Evolutionary conservation across 2,329 filamentous ascomycete genomes (phyloP).

Genomic region (Gyromitra esculenta): DNA sequence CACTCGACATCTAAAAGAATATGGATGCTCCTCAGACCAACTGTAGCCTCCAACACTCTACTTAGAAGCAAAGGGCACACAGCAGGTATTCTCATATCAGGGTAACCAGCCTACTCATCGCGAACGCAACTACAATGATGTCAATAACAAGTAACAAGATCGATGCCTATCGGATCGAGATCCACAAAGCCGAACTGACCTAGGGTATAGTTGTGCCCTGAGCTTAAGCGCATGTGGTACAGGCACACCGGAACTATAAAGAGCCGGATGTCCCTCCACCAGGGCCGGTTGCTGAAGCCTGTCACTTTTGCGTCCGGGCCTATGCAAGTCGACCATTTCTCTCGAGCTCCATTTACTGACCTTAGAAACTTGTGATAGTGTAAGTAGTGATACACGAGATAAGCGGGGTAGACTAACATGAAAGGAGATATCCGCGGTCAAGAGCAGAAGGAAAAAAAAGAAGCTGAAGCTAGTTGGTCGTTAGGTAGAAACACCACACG

Average conservation of each 20-base stretch:
- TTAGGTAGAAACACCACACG: constrained; percentile 29
- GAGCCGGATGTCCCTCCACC: constrained; percentile 18
- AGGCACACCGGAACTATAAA: constrained; percentile 21
- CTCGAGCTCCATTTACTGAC: constrained; percentile 12
- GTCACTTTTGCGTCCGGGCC: constrained; percentile 24
- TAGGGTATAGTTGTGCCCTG: constrained; percentile 10
- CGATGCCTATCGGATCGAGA: constrained; percentile 29
- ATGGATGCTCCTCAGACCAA: neutral
- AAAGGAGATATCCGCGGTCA: constrained; percentile 33
- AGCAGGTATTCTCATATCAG: constrained; percentile 1
- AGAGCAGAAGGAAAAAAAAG: neutral
- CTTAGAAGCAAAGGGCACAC: neutral
- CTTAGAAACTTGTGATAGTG: constrained; percentile 23
- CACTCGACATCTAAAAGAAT: neutral
- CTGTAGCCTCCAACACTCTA: neutral
- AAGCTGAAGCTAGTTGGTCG: constrained; percentile 21
- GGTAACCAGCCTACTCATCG: neutral
- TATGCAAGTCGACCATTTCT: constrained; percentile 43
- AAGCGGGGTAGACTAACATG: constrained; percentile 43
- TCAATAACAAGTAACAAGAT: constrained; percentile 3
- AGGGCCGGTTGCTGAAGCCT: constrained; percentile 31
- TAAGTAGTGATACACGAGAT: constrained; percentile 40
- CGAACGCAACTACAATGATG: neutral
- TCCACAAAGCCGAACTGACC: constrained; percentile 2
- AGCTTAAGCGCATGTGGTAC: constrained; percentile 23